Percentiles rank a stretch among this genome's conserved stretches.
Conservation (phyloP, 148 eudicot genomes). For the Bassia scoparia region DNA sequence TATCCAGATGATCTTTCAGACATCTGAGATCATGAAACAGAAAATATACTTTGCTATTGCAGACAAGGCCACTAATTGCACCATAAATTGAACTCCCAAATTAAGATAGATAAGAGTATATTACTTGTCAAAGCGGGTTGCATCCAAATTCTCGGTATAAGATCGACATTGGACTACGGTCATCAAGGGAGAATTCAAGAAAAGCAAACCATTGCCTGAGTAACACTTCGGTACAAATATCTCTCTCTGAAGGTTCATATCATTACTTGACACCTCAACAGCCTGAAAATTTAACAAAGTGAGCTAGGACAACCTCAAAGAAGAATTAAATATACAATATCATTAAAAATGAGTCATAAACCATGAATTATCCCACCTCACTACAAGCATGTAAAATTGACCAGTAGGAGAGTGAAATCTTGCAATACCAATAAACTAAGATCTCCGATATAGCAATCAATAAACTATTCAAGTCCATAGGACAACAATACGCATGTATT, state of each 20-base stretch:
- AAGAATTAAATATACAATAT: not conserved
- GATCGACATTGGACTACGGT: constrained; percentile 96
- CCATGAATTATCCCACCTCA: too few species aligned
- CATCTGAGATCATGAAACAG: not conserved
- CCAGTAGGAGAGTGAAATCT: too few species aligned
- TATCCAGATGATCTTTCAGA: not conserved
- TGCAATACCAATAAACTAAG: too few species aligned
- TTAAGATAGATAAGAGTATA: not conserved
- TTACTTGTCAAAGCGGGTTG: constrained; percentile 73
- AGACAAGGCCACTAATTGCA: not conserved
- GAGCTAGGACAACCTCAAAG: constrained; percentile 1
- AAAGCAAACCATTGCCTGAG: constrained; percentile 97
- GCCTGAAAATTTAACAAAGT: constrained; percentile 47
- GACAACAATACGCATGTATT: not conserved
- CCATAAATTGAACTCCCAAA: not conserved
- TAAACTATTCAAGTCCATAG: not conserved
- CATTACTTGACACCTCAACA: constrained; percentile 94
- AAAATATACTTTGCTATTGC: not conserved
- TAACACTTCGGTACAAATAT: constrained; percentile 95
- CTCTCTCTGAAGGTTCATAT: constrained; percentile 91
- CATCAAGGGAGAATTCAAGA: constrained; percentile 92
- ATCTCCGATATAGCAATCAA: too few species aligned
- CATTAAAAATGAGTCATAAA: not conserved
- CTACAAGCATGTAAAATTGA: too few species aligned
- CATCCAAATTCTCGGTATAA: constrained; percentile 75